A percentile compares a stretch with the other conserved stretches of the same genome.
Evolutionary conservation across 1,284 basidiomycete genomes (phyloP).

Genomic region (Marasmius oreades): DNA sequence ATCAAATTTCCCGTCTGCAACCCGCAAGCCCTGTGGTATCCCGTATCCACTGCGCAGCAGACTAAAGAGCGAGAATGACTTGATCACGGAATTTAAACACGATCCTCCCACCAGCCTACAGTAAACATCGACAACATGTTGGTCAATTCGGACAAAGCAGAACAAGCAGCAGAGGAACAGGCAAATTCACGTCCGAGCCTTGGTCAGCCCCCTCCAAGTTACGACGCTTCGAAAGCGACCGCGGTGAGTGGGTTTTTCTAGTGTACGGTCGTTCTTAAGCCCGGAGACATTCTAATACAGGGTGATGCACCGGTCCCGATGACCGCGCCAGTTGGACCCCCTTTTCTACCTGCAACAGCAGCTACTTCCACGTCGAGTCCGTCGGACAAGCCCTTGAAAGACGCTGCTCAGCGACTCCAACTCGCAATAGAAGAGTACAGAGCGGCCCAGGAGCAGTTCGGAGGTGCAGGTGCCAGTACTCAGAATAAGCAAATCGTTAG

Average conservation of each 20-base stretch:
- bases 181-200: too few species aligned
- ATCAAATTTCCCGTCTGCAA: too few species aligned
- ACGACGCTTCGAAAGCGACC: not conserved
- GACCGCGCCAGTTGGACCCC: not conserved
- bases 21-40: too few species aligned
- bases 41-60: too few species aligned
- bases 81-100: too few species aligned
- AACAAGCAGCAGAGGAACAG: too few species aligned
- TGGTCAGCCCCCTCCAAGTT: not conserved
- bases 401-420: not conserved
- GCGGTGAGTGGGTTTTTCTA: not conserved
- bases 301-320: not conserved
- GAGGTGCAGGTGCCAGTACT: not conserved
- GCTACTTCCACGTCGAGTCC: too few species aligned
- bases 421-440: not conserved
- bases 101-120: not conserved
- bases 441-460: not conserved
- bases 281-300: not conserved
- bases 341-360: not conserved
- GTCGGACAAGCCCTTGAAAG: not conserved
- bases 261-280: not conserved
- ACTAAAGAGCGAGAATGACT: too few species aligned
- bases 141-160: too few species aligned
- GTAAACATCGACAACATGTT: not conserved
- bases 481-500: not conserved